Base-by-base conservation (phyloP, 2,329 filamentous ascomycete species). In the Ilyonectria sp. region DNA sequence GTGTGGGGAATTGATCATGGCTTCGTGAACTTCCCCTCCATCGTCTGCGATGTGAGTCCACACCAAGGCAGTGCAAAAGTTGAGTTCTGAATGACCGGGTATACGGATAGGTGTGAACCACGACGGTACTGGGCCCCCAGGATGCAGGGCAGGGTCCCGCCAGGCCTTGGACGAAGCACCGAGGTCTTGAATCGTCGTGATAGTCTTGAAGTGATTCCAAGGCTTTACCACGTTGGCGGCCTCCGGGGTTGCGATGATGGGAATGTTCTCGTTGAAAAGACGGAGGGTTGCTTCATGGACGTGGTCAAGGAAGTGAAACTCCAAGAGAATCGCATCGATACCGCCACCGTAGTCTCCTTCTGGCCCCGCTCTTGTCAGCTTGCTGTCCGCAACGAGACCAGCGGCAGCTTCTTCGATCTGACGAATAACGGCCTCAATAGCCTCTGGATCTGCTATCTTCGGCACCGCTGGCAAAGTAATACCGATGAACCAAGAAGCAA, bases 61-160 rank as follows among this genome's bases (percentile, higher is more conserved):
- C 10, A 74, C 52, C 23, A 76, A 65, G 1, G 74, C 65, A 1
- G 69, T 52, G 6, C 68, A 67, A 40, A 68, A 76, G 35, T 76
- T 76, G 4, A 76, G 60, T 21, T 58, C 40, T 8, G 15, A 9
- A 6, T 65, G 52, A 3, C 73, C 72, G 1, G 65, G 67, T 1
- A 75, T 9, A 7, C 71, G 71, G 8, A 76, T 33, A 4, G 72
- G 65, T 6, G 65, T 69, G 1, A 76, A 60, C 73, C 74, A 76
- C 3, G 56, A 57, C 2, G 72, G 74, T 1, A 71, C n/a, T 2
- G 74, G 69, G 0, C 64, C 66, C 4, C 71, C 75, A 2, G 75
- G 73, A 10, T 73, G 73, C 15, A 75, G 55, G 3, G 67, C 62
- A 10, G 63, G 49, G 7, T 61, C 50, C 2, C 63, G 61, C 74